A percentile compares a stretch with the other conserved stretches of the same genome.
These are phyloP conservation scores for Apiospora marii DNA, from an alignment of 2,329 filamentous ascomycete species.

Conservation along the genomic window DNA sequence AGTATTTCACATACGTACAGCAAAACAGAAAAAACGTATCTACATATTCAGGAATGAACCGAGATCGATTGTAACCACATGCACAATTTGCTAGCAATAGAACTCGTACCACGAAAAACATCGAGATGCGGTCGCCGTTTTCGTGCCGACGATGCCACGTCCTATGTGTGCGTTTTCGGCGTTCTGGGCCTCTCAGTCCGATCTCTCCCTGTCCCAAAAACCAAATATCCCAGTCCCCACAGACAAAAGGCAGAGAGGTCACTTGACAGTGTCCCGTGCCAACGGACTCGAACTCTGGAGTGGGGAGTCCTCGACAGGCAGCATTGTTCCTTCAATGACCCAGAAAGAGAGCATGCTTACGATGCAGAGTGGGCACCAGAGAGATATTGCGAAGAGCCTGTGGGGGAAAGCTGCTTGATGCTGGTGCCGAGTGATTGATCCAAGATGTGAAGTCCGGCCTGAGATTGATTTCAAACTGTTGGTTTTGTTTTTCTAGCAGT, in stretches of 20 bases:
- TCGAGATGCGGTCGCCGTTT: not conserved
- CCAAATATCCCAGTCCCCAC: constrained; percentile 23
- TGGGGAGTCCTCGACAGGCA: constrained; percentile 22
- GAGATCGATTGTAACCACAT: not conserved
- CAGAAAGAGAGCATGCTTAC: constrained; percentile 13
- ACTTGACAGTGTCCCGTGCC: constrained; percentile 23
- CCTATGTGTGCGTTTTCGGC: not conserved
- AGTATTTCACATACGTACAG: not conserved
- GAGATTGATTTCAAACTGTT: constrained; percentile 3
- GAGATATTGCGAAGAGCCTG: not conserved
- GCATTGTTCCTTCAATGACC: constrained; percentile 13
- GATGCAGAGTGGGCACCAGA: not conserved
- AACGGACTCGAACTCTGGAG: constrained; percentile 24
- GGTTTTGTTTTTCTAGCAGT: not conserved
- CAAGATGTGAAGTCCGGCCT: not conserved
- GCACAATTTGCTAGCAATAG: not conserved
- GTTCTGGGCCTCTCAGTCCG: constrained; percentile 20
- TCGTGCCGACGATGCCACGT: not conserved
- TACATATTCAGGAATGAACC: not conserved
- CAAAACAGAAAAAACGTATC: not conserved
- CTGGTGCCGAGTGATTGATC: not conserved
- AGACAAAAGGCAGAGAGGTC: constrained; percentile 11
- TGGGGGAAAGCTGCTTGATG: not conserved
- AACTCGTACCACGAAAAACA: not conserved
- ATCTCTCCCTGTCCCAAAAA: constrained; percentile 12